These are phyloP conservation scores for Rubus parviflorus DNA, from an alignment of 306 rosid species.

Conservation along the genomic window DNA sequence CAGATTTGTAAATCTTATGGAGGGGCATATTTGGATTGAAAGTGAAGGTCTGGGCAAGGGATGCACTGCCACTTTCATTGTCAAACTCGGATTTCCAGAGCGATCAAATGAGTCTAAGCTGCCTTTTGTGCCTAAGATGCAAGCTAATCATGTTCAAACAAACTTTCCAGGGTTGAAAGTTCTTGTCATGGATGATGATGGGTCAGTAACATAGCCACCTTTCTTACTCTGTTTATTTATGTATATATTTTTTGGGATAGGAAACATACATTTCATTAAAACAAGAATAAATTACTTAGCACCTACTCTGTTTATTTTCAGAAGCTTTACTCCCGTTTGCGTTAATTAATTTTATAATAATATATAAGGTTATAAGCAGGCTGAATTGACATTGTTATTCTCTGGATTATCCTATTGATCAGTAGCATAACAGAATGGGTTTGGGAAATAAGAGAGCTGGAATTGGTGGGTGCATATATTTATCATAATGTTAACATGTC, in stretches of 20 bases:
- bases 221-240: slow-evolving; percentile 9
- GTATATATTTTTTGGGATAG: neutral
- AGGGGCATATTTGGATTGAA: slow-evolving; percentile 93
- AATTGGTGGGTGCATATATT: no score
- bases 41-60: slow-evolving; percentile 96
- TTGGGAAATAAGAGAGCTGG: no score
- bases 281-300: neutral
- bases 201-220: slow-evolving; percentile 59
- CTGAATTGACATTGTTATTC: neutral
- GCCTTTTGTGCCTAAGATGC: slow-evolving; percentile 48
- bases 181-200: slow-evolving; percentile 89
- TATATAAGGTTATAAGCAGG: neutral
- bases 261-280: neutral
- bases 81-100: slow-evolving; percentile 81
- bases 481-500: no score
- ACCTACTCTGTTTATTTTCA: neutral
- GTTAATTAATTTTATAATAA: neutral
- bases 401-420: neutral
- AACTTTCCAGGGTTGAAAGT: slow-evolving; percentile 76
- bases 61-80: slow-evolving; percentile 71
- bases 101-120: slow-evolving; percentile 61
- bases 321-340: neutral
- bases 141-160: slow-evolving; percentile 49
- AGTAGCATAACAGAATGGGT: no score
- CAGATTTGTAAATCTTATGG: slow-evolving; percentile 98